Conservation (phyloP, 2,329 filamentous ascomycete species). For the Diplodia seriata region DNA sequence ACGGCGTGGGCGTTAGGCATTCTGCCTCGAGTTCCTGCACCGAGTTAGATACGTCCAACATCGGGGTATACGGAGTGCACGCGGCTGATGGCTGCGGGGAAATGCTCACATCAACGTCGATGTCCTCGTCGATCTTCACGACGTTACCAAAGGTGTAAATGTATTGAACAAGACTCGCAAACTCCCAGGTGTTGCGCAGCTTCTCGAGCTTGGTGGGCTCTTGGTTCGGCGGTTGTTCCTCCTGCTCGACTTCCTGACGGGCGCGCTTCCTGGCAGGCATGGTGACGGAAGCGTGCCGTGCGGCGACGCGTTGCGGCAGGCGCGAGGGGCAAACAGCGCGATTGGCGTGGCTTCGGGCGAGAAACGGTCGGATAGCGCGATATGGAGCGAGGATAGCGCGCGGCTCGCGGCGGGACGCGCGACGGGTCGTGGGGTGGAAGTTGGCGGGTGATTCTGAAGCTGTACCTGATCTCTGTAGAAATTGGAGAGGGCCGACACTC, state of each 20-base stretch:
- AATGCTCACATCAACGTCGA: slow-evolving; percentile 81
- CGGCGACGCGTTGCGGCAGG: slow-evolving; percentile 43
- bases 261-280: slow-evolving; percentile 50
- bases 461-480: slow-evolving; percentile 28
- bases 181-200: slow-evolving; percentile 93
- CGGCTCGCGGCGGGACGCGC: background rate
- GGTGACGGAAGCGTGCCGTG: slow-evolving; percentile 39
- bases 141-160: slow-evolving; percentile 88
- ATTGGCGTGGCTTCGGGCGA: slow-evolving; percentile 6
- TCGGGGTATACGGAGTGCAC: slow-evolving; percentile 36
- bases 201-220: slow-evolving; percentile 61
- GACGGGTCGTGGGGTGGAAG: background rate
- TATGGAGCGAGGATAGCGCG: background rate
- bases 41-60: slow-evolving; percentile 40
- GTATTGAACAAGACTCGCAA: slow-evolving; percentile 92
- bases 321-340: slow-evolving; percentile 24
- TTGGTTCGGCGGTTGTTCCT: slow-evolving; percentile 40
- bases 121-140: slow-evolving; percentile 86
- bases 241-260: slow-evolving; percentile 62
- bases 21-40: slow-evolving; percentile 84
- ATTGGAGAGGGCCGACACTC: slow-evolving; percentile 26
- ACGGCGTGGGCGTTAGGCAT: slow-evolving; percentile 77
- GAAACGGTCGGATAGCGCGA: background rate
- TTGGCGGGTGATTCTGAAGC: slow-evolving; percentile 15
- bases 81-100: too few species aligned